Evolutionary conservation across 2,329 filamentous ascomycete genomes (phyloP).

Genomic region (Cryphonectria nitschkei): DNA sequence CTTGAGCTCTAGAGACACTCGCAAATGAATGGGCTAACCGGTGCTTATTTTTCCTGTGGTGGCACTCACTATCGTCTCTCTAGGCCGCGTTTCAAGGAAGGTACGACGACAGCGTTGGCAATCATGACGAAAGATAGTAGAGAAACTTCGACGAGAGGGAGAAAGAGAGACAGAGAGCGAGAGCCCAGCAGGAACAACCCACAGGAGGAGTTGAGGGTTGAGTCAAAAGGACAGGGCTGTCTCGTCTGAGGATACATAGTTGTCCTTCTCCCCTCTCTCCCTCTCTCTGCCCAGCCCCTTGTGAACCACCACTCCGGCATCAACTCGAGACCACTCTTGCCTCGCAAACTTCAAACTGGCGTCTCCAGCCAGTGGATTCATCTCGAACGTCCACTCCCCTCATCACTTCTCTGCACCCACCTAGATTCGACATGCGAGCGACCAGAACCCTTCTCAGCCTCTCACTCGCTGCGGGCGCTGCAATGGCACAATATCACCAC

Average conservation of each 20-base stretch:
- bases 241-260: background rate
- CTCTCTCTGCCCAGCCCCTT: background rate
- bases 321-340: background rate
- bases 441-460: slow-evolving; percentile 9
- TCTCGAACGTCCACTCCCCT: background rate
- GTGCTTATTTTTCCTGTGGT: background rate
- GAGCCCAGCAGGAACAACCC: background rate
- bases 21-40: background rate
- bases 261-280: background rate
- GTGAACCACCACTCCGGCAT: background rate
- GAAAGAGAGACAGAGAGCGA: background rate
- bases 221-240: background rate
- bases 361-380: background rate
- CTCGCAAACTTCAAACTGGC: background rate
- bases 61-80: background rate
- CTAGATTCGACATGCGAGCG: slow-evolving; percentile 18
- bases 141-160: background rate
- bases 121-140: background rate
- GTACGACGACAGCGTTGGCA: background rate
- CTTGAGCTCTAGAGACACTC: background rate
- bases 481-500: slow-evolving; percentile 24
- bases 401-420: background rate
- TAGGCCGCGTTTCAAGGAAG: background rate
- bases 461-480: slow-evolving; percentile 11
- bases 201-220: background rate